These are phyloP conservation scores for Agaricus bisporus DNA, from an alignment of 768 basidiomycete species.

Conservation along the genomic window DNA sequence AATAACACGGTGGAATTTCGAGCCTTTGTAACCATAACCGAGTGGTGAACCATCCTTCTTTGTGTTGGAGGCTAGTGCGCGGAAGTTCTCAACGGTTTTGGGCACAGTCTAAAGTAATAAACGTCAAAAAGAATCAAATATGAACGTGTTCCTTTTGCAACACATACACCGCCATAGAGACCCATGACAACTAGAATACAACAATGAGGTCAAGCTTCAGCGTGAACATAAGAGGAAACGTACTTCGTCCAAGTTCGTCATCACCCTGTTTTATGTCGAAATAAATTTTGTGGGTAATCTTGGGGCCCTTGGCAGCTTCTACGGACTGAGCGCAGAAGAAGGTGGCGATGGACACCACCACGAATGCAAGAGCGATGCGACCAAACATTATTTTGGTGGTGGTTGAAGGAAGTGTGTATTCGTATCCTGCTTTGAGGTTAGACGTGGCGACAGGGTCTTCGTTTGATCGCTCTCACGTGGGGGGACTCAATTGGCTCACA, in stretches of 20 bases:
- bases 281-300: conserved; percentile 88
- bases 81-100: conserved; percentile 97
- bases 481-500: too few species aligned
- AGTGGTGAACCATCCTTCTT: conserved; percentile 72
- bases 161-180: conserved; percentile 79
- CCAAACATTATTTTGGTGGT: conserved; percentile 46
- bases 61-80: conserved; percentile 81
- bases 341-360: conserved; percentile 58
- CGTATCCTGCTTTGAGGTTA: conserved; percentile 11
- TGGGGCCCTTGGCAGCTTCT: conserved; percentile 82
- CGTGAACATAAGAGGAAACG: conserved; percentile 14
- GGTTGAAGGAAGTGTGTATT: conserved; percentile 8
- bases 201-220: conserved; percentile 4
- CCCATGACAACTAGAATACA: conserved; percentile 65
- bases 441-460: conserved; percentile 20
- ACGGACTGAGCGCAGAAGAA: conserved; percentile 67
- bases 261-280: conserved; percentile 95
- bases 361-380: conserved; percentile 53
- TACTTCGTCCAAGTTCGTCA: conserved; percentile 76
- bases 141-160: neutral
- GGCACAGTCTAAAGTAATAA: conserved; percentile 67
- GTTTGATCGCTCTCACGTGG: conserved; percentile 6
- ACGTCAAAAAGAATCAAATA: neutral
- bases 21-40: conserved; percentile 91
- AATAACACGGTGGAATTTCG: conserved; percentile 95